phyloP scores from a whole-genome alignment of 2,329 filamentous ascomycete genomes.

The Thielaviopsis punctulata region DNA sequence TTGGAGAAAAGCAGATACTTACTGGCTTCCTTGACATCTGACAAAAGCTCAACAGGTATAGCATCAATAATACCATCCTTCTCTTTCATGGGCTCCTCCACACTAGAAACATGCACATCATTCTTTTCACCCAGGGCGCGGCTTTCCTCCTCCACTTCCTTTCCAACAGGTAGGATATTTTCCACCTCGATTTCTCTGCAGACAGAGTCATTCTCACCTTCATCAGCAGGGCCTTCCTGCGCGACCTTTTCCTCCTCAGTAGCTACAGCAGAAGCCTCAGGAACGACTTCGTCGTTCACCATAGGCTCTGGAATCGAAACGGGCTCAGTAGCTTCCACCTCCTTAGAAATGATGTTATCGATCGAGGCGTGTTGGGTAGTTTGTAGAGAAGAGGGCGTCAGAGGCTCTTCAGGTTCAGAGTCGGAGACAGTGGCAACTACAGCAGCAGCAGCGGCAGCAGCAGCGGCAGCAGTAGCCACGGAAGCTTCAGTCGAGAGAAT shows the following conservation, averaged over 20 bases:
- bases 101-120: not conserved
- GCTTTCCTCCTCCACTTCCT: constrained; percentile 1
- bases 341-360: not conserved
- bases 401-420: constrained; percentile 1
- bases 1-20: not conserved
- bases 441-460: not conserved
- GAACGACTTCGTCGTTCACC: too few relatives aligned
- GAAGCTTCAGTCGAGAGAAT: not conserved
- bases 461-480: not conserved
- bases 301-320: too few relatives aligned
- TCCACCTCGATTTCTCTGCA: not conserved
- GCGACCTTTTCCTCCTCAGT: not conserved
- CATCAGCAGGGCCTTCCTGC: not conserved
- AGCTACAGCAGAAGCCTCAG: not conserved
- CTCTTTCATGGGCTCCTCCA: not conserved
- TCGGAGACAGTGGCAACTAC: not conserved
- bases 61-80: not conserved
- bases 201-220: constrained; percentile 4
- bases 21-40: not conserved
- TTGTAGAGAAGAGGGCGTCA: not conserved
- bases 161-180: not conserved
- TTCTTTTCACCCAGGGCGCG: too few relatives aligned
- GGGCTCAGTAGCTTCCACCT: not conserved
- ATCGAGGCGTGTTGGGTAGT: not conserved
- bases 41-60: not conserved